Evolutionary conservation across 1,139 yeast species (phyloP).

Genomic region (Kurtzmaniella natalensis): DNA sequence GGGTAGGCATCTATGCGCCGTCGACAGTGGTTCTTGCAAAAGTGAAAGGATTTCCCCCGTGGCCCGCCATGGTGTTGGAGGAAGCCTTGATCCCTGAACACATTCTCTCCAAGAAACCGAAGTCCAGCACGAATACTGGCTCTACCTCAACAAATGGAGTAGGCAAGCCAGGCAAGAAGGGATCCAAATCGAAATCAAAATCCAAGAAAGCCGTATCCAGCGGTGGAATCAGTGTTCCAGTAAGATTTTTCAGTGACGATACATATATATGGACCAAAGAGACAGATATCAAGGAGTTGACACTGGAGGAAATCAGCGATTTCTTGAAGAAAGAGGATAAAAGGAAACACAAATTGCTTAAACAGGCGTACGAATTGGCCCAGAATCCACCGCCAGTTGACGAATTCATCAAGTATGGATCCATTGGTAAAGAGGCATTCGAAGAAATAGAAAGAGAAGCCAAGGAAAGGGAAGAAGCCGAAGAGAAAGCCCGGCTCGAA

Average conservation of each 20-base stretch:
- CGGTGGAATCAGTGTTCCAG: conserved; percentile 30
- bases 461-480: conserved; percentile 4
- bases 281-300: conserved; percentile 36
- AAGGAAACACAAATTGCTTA: conserved; percentile 33
- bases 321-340: conserved; percentile 21
- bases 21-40: conserved; percentile 60
- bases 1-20: conserved; percentile 15
- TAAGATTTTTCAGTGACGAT: conserved; percentile 62
- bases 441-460: conserved; percentile 15
- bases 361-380: conserved; percentile 38
- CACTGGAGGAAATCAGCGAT: conserved; percentile 22
- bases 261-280: conserved; percentile 59
- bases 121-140: no score
- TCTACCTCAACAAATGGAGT: no score
- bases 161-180: background rate
- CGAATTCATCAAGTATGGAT: conserved; percentile 39
- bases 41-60: conserved; percentile 73
- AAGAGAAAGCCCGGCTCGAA: conserved; percentile 2
- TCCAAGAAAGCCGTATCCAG: conserved; percentile 15
- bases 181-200: conserved; percentile 17
- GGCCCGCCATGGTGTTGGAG: conserved; percentile 80
- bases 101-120: conserved; percentile 47
- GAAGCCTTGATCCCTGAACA: conserved; percentile 51
- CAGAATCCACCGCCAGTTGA: conserved; percentile 42
- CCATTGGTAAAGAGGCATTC: conserved; percentile 19